Evolutionary conservation across 2,329 filamentous ascomycete species (phyloP).

Genomic region (Claviceps monticola): DNA sequence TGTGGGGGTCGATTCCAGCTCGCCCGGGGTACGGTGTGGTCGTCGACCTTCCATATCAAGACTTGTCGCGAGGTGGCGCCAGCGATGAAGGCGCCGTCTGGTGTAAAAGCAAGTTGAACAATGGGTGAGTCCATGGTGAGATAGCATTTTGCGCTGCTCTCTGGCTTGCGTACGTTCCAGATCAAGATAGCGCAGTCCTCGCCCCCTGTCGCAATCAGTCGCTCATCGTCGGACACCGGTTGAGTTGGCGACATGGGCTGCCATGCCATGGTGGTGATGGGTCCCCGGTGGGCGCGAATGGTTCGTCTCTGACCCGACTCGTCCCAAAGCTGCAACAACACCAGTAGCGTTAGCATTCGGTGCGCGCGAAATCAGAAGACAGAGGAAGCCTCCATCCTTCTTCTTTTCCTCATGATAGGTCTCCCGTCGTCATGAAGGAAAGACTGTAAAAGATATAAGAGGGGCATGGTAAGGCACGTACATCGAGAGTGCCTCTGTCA

Average conservation of each 20-base stretch:
- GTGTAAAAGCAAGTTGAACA: slow-evolving; percentile 46
- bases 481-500: slow-evolving; percentile 45
- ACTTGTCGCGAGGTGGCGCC: slow-evolving; percentile 45
- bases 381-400: background rate
- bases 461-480: slow-evolving; percentile 23
- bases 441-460: background rate
- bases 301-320: slow-evolving; percentile 37
- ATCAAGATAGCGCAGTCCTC: slow-evolving; percentile 50
- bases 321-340: slow-evolving; percentile 37
- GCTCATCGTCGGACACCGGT: slow-evolving; percentile 29
- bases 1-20: slow-evolving; percentile 44
- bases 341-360: background rate
- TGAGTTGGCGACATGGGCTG: slow-evolving; percentile 35
- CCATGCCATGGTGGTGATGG: slow-evolving; percentile 46
- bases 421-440: background rate
- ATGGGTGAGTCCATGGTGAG: slow-evolving; percentile 47
- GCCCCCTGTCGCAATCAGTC: slow-evolving; percentile 46
- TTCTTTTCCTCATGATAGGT: no score
- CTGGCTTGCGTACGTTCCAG: slow-evolving; percentile 43
- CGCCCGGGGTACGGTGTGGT: slow-evolving; percentile 42
- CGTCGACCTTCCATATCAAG: slow-evolving; percentile 51
- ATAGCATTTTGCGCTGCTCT: slow-evolving; percentile 42
- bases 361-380: background rate
- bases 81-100: slow-evolving; percentile 48
- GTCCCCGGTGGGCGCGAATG: slow-evolving; percentile 44